Evolutionary conservation across 108 stramenopile genomes (phyloP).

Genomic region (Nannochloropsis gaditana): DNA sequence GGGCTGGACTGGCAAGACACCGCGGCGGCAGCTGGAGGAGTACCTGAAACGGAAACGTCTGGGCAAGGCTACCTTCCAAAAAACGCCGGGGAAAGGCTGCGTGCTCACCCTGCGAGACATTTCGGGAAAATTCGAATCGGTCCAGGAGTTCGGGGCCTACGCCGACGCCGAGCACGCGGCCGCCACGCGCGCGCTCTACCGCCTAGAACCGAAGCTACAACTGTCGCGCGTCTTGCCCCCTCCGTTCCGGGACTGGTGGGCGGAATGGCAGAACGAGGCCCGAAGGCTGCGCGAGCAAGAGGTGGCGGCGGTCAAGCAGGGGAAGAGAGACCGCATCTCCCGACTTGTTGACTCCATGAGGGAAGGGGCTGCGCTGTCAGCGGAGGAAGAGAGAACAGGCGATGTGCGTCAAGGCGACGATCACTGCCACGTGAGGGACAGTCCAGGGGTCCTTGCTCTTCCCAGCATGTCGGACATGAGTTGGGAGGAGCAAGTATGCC

Average conservation of each 20-base stretch:
- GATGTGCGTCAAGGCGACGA: neutral
- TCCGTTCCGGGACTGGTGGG: conserved; percentile 16
- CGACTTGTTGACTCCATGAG: neutral
- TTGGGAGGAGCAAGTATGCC: neutral
- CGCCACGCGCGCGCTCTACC: neutral
- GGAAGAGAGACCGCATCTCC: neutral
- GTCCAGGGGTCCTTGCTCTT: neutral
- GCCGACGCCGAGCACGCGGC: neutral
- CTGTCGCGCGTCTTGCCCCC: neutral
- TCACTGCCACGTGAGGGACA: no score
- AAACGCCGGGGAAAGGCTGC: neutral
- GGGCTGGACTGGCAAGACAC: neutral
- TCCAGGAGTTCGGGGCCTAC: neutral
- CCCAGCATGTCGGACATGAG: neutral
- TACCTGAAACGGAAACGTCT: neutral
- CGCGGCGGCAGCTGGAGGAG: neutral
- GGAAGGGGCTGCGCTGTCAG: neutral
- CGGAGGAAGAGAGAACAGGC: neutral
- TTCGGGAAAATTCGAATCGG: neutral
- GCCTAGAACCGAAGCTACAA: conserved; percentile 9
- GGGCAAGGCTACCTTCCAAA: conserved; percentile 11
- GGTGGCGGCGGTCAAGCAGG: neutral
- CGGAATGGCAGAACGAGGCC: neutral
- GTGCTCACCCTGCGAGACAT: neutral
- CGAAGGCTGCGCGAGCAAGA: neutral